Evolutionary conservation across 495 filamentous ascomycete genomes (phyloP).

Genomic region (Xylaria scruposa): DNA sequence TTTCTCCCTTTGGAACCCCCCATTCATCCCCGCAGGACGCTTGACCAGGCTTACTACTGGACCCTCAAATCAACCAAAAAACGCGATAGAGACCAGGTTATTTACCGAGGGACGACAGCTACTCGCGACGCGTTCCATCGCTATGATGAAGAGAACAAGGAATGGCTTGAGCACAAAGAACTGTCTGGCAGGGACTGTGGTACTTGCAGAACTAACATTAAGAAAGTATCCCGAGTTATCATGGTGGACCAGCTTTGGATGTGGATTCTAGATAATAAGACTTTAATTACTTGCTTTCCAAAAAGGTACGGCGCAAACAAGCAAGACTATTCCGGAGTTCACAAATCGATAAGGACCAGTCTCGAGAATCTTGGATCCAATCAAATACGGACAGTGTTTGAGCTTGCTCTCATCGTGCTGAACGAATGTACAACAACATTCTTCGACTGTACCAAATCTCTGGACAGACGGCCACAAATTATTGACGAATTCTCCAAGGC

Average conservation of each 20-base stretch:
- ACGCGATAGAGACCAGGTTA: background rate
- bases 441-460: slow-evolving; percentile 63
- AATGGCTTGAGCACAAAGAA: slow-evolving; percentile 29
- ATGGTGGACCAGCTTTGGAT: slow-evolving; percentile 83
- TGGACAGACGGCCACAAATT: slow-evolving; percentile 68
- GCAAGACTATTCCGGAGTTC: slow-evolving; percentile 68
- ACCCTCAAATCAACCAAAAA: slow-evolving; percentile 48
- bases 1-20: slow-evolving; percentile 63
- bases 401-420: slow-evolving; percentile 70
- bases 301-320: slow-evolving; percentile 71
- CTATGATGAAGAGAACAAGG: background rate
- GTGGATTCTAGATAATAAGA: slow-evolving; percentile 70
- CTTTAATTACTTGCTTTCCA: slow-evolving; percentile 74
- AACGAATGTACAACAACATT: slow-evolving; percentile 69
- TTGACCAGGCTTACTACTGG: slow-evolving; percentile 58
- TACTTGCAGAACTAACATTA: slow-evolving; percentile 44
- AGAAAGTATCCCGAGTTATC: slow-evolving; percentile 64
- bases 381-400: slow-evolving; percentile 70
- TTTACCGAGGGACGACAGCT: slow-evolving; percentile 1
- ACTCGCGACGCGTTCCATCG: background rate
- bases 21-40: slow-evolving; percentile 70
- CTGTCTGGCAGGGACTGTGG: slow-evolving; percentile 27
- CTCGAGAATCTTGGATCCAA: slow-evolving; percentile 49
- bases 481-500: slow-evolving; percentile 72
- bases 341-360: slow-evolving; percentile 60